Base-by-base conservation (phyloP, 2,329 filamentous ascomycete genomes). In the Cladosporium sp. region DNA sequence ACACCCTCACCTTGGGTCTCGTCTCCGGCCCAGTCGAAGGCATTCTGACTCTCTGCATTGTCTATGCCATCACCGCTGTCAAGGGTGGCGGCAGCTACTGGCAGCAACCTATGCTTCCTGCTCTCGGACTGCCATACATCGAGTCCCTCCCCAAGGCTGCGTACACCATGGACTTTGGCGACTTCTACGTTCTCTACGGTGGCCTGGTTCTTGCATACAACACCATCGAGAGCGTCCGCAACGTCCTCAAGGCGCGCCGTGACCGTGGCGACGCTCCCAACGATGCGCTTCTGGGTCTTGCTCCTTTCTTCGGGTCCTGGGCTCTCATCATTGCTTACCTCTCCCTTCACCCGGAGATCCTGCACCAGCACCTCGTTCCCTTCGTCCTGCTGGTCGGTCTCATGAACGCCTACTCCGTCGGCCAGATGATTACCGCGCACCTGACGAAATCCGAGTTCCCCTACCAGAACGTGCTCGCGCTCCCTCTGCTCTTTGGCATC, bases 21-120 rank as follows among this genome's bases (percentile, higher is more conserved):
- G 85, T 99, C 71, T 97, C 94, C 70, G 95, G 95, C 0, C 95
- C 95, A 4, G 95, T 99, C 44, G 95, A 99, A 80, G 95, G 95
- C 61, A 90, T 99, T 65, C 81, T 98, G 57, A 93, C 92, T 49
- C 85, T 99, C 24, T 90, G 92, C 73, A 77, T 86, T 65, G 88
- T 99, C 67, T 98, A 95, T 78, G 87, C 88, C 41, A 81, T 96
- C 69, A 98, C 95, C 4, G 94, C 91, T 59, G 88, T 88, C 76
- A 86, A 93, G 73, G 95, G 95, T 66, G 93, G 93, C 64, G 94
- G 89, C 52, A 92, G 91, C 78, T 96, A 97, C 82, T 99, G 95
- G 95, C 89, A 95, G 76, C 90, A 91, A 75, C 87, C 92, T 34
- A 88, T 94, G 87, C 81, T 97, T 32, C 79, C 83, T 41, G 89